These are phyloP conservation scores for Aotearoamyces nothofagi DNA, from an alignment of 2,329 filamentous ascomycete genomes.

Conservation along the genomic window DNA sequence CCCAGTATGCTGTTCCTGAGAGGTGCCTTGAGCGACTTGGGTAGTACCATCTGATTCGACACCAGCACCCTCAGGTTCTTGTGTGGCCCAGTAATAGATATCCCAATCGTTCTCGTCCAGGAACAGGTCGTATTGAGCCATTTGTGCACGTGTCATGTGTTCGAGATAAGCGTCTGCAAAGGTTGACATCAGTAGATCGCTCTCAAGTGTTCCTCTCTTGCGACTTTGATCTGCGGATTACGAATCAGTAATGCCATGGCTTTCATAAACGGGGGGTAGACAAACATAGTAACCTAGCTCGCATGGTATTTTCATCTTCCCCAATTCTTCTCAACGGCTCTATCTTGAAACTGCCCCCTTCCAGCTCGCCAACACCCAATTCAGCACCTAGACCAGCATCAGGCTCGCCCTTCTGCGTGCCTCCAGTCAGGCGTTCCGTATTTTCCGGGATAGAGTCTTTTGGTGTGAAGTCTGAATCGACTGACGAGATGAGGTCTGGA, in stretches of 20 bases:
- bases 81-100: constrained; percentile 99
- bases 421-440: constrained; percentile 50
- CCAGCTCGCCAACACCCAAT: constrained; percentile 71
- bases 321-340: constrained; percentile 76
- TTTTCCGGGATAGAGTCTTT: constrained; percentile 46
- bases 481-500: constrained; percentile 42
- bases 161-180: constrained; percentile 73
- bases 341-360: constrained; percentile 73
- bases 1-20: constrained; percentile 14
- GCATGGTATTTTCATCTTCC: constrained; percentile 74
- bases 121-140: constrained; percentile 78
- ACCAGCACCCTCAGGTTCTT: constrained; percentile 47
- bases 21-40: constrained; percentile 14
- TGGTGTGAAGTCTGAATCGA: constrained; percentile 37
- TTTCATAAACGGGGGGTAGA: constrained; percentile 3
- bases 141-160: constrained; percentile 56
- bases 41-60: constrained; percentile 19
- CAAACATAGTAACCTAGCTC: constrained; percentile 63
- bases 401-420: constrained; percentile 36
- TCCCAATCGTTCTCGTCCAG: constrained; percentile 99
- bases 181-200: constrained; percentile 88
- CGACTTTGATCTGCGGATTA: constrained; percentile 71
- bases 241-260: constrained; percentile 3
- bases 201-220: constrained; percentile 91
- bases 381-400: constrained; percentile 30